These are phyloP conservation scores for Diaporthe ilicicola DNA, from an alignment of 2,329 filamentous ascomycete species.

Conservation along the genomic window DNA sequence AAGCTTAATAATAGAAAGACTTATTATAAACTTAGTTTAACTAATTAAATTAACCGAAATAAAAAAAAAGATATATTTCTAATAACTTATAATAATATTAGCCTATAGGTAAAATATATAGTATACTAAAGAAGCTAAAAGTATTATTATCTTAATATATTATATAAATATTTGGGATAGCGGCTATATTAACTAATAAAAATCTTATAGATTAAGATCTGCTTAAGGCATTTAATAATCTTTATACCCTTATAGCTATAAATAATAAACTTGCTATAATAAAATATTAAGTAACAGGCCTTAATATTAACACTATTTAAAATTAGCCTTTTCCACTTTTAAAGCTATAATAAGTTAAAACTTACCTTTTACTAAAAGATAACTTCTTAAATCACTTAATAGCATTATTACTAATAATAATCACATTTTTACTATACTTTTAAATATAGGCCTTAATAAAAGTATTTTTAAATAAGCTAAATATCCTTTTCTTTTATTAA, in stretches of 20 bases:
- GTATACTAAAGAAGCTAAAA: neutral
- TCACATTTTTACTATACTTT: neutral
- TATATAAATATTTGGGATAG: neutral
- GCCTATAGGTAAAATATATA: no score
- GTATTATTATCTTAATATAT: neutral
- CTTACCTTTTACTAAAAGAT: neutral
- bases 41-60: neutral
- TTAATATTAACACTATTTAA: neutral
- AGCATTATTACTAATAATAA: neutral
- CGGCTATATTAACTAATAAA: neutral
- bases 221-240: neutral
- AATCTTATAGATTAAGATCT: neutral
- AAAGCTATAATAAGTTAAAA: neutral
- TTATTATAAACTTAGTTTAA: neutral
- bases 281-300: neutral
- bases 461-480: neutral
- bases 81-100: neutral
- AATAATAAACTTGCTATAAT: neutral
- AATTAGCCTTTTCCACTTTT: neutral
- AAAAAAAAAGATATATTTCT: neutral
- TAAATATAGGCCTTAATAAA: neutral
- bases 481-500: neutral
- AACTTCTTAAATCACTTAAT: neutral
- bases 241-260: neutral
- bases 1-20: neutral